These are phyloP conservation scores for Candida xyloterini DNA, from an alignment of 805 yeast species.

Conservation along the genomic window DNA sequence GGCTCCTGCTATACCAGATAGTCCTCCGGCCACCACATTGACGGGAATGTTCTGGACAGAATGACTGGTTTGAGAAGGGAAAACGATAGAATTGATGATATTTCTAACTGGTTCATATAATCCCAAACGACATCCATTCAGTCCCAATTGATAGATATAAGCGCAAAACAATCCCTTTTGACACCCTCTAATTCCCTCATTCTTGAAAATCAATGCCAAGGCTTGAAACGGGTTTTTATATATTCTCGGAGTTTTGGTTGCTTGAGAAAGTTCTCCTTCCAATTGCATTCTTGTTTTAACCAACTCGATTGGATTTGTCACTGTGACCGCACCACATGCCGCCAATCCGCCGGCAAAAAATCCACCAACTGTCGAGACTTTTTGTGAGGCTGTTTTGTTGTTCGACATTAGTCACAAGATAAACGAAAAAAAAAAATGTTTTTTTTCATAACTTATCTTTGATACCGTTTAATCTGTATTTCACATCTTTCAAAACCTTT, in stretches of 20 bases:
- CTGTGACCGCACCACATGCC: conserved; percentile 96
- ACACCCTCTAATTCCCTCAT: conserved; percentile 84
- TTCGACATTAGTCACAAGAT: conserved; percentile 10
- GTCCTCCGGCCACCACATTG: conserved; percentile 76
- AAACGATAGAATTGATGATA: conserved; percentile 50
- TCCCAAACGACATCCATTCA: conserved; percentile 94
- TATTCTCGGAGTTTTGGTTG: conserved; percentile 44
- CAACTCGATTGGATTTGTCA: conserved; percentile 93
- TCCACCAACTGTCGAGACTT: conserved; percentile 68
- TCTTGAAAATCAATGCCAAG: conserved; percentile 59
- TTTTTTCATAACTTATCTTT: conserved; percentile 27
- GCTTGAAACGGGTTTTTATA: conserved; percentile 90
- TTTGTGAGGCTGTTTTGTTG: conserved; percentile 49
- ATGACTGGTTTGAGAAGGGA: conserved; percentile 49
- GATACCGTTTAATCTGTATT: conserved; percentile 47
- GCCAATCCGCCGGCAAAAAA: conserved; percentile 90
- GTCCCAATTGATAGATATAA: conserved; percentile 82
- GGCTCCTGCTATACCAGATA: conserved; percentile 89
- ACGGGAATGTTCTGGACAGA: conserved; percentile 49
- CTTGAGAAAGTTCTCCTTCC: conserved; percentile 81
- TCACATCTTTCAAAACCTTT: conserved; percentile 77
- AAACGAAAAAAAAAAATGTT: neutral
- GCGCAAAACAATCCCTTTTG: conserved; percentile 92
- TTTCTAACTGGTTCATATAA: conserved; percentile 86
- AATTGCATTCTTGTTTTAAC: conserved; percentile 95